Base-by-base conservation (phyloP, 805 yeast species). In the Candida pini region DNA sequence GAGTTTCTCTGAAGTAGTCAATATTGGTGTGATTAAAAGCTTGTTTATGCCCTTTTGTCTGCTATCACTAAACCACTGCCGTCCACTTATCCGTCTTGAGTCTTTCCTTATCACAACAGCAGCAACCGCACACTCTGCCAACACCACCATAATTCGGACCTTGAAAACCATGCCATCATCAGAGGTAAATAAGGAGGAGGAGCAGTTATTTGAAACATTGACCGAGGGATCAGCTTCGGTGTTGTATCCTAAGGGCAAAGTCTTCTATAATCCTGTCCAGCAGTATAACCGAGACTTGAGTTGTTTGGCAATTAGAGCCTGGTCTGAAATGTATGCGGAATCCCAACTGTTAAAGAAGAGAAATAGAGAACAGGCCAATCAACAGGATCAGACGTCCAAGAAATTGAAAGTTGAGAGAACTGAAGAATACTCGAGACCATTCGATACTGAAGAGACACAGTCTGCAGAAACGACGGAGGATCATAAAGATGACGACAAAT, bases 221-320 rank as follows among this genome's bases (percentile, higher is more conserved):
- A 64, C 54, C 29, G 98, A 92, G 58, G 99, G 99, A 2, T 65
- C 71, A 36, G 97, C 97, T 10, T 73, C 79, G 17, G 78, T 92
- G 28, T 65, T 89, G 21, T 83, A 82, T 42, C 90, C 95, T 4
- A 81, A 84, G 49, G 78, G 78, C 31, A 88, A 84, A 46, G 98
- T 92, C 9, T 92, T 92, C 54, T 92, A 92, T 62, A 92, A 92
- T 56, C 97, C 95, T 8, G 83, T 92, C 36, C 99, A 92, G 62
- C 97, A 90, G 61, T 92, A 88, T 62, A 92, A 92, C 59, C 73
- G 99, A 49, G 99, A 92, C 55, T 63, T 92, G 31, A 82, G 95
- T 45, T 82, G 86, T 5, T 64, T 81, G 48, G 88, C 86, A 7
- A 89, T 92, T 41, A 73, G 78, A 38, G 95, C 97, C 0, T 92